Base-by-base conservation (phyloP, 164 flowering plant species). In the Protea cynaroides region DNA sequence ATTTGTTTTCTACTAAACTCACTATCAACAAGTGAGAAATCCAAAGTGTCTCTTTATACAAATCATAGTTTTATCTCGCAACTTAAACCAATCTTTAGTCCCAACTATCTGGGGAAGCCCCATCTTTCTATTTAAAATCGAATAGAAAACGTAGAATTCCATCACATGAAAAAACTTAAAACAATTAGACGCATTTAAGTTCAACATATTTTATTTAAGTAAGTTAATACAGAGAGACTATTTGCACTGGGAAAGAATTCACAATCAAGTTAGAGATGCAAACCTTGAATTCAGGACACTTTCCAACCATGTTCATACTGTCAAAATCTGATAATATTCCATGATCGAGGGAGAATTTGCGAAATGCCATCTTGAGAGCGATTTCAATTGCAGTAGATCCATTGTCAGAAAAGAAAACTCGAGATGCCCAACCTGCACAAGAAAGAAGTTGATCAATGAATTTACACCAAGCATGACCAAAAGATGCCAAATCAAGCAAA, bases 341-440 rank as follows among this genome's bases (percentile, higher is more conserved):
- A 78, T 84, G 84, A 72, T 91, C 95, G 71, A n/a, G 63, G 58
- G 79, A 81, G 71, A 84, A 94, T 74, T 86, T 94, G 25, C 98
- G 96, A 69, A 94, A 94, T 62, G 97, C 98, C 98, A 94, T 94
- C 77, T 94, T 94, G 21, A 94, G 85, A 61, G 97, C 96, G 76
- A 94, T 86, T 79, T 94, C 98, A 75, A 87, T 81, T 49, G 98
- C 92, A 38, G 98, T 89, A 51, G 98, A 94, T 72, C 98, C 98
- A 77, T 91, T 91, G 73, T 94, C 98, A 37, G 97, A 94, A 71
- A 86, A 91, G 73, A 71, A 94, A n/a, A 65, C 67, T 66, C 98
- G 82, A 68, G 97, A 87, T 70, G 98, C 98, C 98, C 97, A 94
- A 65, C 90, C 97, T 91, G 78, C 29, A 67, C 25, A 67, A 51